Conservation (phyloP, 768 basidiomycete species). For the Rhodotorula sphaerocarpa region DNA sequence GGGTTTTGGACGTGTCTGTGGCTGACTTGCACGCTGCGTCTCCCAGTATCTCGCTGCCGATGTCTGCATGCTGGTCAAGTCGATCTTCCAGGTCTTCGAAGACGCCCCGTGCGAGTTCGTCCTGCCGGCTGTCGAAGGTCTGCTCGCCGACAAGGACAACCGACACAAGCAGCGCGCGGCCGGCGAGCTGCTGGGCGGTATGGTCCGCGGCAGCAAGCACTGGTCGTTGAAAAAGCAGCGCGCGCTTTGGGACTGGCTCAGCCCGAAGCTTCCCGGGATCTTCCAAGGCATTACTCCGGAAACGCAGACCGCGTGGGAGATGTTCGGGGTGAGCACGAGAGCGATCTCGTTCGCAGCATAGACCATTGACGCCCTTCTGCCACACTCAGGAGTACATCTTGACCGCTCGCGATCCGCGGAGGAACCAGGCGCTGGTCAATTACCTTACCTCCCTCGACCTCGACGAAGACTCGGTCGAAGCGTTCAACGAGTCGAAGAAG, state of each 20-base stretch:
- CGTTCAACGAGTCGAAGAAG: constrained; percentile 59
- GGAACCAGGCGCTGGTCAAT: constrained; percentile 69
- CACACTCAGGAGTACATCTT: constrained; percentile 56
- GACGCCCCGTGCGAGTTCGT: constrained; percentile 60
- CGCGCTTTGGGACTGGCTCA: constrained; percentile 71
- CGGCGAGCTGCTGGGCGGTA: constrained; percentile 64
- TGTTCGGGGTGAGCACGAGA: constrained; percentile 57
- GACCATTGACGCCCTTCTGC: background rate
- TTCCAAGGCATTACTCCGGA: constrained; percentile 71
- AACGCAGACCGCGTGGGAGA: constrained; percentile 68
- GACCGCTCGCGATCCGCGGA: constrained; percentile 69
- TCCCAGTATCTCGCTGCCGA: constrained; percentile 32
- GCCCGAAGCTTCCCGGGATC: constrained; percentile 57
- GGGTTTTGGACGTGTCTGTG: background rate
- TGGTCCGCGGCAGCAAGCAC: constrained; percentile 64
- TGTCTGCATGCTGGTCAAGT: constrained; percentile 48
- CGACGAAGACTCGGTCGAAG: constrained; percentile 66
- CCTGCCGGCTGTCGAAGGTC: constrained; percentile 54
- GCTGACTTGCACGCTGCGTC: background rate
- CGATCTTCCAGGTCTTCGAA: constrained; percentile 62
- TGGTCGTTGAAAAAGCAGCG: constrained; percentile 69
- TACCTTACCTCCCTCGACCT: constrained; percentile 59
- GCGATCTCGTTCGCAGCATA: constrained; percentile 9
- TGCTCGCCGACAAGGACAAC: constrained; percentile 56
- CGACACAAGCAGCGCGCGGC: constrained; percentile 82